phyloP scores from a whole-genome alignment of 2,329 filamentous ascomycete genomes.

The Pezicula carpinea region DNA sequence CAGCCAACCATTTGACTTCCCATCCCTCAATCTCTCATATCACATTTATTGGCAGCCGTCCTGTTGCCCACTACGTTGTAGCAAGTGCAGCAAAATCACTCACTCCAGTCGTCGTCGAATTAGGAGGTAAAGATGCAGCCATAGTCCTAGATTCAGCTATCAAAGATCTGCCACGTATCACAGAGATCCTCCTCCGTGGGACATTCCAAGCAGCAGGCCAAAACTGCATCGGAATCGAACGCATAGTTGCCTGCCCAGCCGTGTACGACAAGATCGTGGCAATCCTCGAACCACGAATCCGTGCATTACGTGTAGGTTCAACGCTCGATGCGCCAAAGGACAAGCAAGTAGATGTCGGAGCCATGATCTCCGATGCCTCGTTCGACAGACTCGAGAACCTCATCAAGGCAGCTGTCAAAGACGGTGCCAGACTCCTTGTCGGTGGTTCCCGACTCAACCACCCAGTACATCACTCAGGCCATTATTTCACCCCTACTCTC shows the following conservation, averaged over 20 bases:
- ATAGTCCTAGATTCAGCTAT: conserved; percentile 75
- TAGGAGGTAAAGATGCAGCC: conserved; percentile 92
- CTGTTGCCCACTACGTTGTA: conserved; percentile 84
- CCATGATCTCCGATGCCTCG: conserved; percentile 75
- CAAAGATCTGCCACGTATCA: conserved; percentile 63
- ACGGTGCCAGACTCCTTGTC: conserved; percentile 75
- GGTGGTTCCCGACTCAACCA: conserved; percentile 72
- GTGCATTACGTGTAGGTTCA: conserved; percentile 70
- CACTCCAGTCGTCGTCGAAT: conserved; percentile 84
- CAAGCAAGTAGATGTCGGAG: conserved; percentile 71
- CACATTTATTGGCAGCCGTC: conserved; percentile 90
- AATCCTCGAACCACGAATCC: conserved; percentile 69
- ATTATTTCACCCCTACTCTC: conserved; percentile 91
- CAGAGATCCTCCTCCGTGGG: conserved; percentile 81
- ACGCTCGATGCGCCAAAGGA: conserved; percentile 45
- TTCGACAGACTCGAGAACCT: conserved; percentile 75
- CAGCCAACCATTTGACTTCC: conserved; percentile 76
- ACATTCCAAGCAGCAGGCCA: conserved; percentile 94
- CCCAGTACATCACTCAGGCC: conserved; percentile 68
- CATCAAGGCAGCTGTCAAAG: conserved; percentile 69
- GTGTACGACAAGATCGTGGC: conserved; percentile 70
- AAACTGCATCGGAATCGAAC: conserved; percentile 97
- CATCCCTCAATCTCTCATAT: conserved; percentile 82
- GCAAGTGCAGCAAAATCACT: conserved; percentile 78
- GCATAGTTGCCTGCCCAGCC: conserved; percentile 75